phyloP scores from a whole-genome alignment of 352 stramenopile genomes.

The Phytophthora pisi region DNA sequence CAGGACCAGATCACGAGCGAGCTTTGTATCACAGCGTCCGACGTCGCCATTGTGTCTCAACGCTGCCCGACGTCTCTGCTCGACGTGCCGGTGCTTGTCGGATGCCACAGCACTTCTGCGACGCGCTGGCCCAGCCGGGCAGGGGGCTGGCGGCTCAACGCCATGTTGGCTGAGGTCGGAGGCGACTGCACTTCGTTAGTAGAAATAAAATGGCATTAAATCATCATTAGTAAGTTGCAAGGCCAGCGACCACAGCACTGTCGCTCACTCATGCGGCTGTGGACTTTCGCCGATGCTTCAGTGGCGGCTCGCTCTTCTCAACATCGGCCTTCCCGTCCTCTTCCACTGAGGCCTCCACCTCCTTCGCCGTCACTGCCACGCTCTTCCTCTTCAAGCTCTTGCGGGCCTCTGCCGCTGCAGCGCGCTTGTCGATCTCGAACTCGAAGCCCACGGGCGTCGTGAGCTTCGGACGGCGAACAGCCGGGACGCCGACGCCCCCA shows the following conservation, averaged over 20 bases:
- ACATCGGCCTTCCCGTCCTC: slow-evolving; percentile 1
- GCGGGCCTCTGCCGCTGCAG: slow-evolving; percentile 34
- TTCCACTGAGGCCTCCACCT: slow-evolving; percentile 5
- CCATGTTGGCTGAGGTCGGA: neutral
- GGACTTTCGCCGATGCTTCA: slow-evolving; percentile 35
- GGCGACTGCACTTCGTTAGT: neutral
- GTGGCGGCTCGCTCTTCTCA: slow-evolving; percentile 20
- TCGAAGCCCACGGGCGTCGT: slow-evolving; percentile 71
- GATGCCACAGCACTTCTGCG: slow-evolving; percentile 7
- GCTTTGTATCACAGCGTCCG: slow-evolving; percentile 19
- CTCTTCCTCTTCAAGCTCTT: slow-evolving; percentile 43
- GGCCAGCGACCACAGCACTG: slow-evolving; percentile 6
- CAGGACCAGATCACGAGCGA: slow-evolving; percentile 1
- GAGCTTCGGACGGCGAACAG: slow-evolving; percentile 67
- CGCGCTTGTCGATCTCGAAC: slow-evolving; percentile 75
- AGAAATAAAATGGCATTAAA: slow-evolving; percentile 32
- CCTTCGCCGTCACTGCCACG: slow-evolving; percentile 15
- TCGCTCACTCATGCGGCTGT: slow-evolving; percentile 20
- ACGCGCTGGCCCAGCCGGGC: neutral
- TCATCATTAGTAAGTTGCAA: slow-evolving; percentile 32
- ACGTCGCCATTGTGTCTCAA: slow-evolving; percentile 21
- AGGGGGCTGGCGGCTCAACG: neutral
- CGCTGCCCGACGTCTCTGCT: neutral
- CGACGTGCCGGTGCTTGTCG: slow-evolving; percentile 1
- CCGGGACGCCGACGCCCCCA: slow-evolving; percentile 70